phyloP scores from a whole-genome alignment of 2,329 filamentous ascomycete species.

The Colletotrichum lentis region DNA sequence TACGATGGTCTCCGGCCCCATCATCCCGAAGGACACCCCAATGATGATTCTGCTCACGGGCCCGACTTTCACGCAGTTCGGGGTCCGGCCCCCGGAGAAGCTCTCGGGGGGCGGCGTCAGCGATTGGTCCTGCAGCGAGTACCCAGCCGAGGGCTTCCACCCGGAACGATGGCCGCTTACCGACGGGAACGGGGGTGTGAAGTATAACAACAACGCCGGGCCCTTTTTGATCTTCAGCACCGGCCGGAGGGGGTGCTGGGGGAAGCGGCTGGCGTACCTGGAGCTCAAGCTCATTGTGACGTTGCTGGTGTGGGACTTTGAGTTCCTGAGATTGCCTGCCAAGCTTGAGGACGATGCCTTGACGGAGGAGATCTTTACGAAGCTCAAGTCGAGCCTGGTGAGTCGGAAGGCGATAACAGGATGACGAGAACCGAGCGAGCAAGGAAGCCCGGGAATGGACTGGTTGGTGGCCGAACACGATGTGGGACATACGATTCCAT shows the following conservation, averaged over 20 bases:
- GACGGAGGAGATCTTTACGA: too few species aligned
- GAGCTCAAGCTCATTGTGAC: conserved; percentile 8
- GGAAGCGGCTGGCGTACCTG: not conserved
- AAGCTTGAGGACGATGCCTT: not conserved
- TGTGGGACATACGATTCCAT: too few species aligned
- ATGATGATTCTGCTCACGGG: not conserved
- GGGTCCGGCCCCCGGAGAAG: too few species aligned
- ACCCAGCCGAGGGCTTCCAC: not conserved
- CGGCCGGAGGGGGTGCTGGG: conserved; percentile 7
- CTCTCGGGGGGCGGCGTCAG: too few species aligned
- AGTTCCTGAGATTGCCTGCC: not conserved
- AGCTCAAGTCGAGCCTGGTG: too few species aligned
- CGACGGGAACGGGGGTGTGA: not conserved
- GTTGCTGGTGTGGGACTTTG: not conserved
- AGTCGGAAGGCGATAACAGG: too few species aligned
- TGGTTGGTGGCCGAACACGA: too few species aligned
- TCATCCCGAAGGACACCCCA: not conserved
- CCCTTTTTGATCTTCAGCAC: conserved; percentile 1
- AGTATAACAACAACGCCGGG: not conserved
- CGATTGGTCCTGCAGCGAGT: too few species aligned
- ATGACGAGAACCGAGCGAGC: too few species aligned
- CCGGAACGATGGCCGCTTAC: not conserved
- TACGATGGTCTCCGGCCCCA: not conserved
- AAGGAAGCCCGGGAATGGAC: too few species aligned
- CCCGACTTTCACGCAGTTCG: not conserved